A percentile compares a stretch with the other conserved stretches of the same genome.
Evolutionary conservation across 202 grass and related monocot species (phyloP).

Genomic region (Cymbopogon flexuosus): DNA sequence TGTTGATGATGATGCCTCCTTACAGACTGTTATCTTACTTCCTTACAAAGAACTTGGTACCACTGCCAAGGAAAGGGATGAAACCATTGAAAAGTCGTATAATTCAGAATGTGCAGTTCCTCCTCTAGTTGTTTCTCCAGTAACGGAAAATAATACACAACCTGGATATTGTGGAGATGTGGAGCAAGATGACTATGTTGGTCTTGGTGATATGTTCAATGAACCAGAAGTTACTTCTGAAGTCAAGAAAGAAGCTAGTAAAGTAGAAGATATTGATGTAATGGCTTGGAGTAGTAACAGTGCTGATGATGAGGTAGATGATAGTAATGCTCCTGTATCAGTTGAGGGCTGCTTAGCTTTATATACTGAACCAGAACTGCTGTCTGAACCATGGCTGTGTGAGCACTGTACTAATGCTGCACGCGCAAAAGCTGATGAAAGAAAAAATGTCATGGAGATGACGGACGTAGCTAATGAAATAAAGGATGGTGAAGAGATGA

Average conservation of each 20-base stretch:
- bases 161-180: conserved; percentile 29
- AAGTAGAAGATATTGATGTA: conserved; percentile 55
- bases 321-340: conserved; percentile 59
- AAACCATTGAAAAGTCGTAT: conserved; percentile 30
- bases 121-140: conserved; percentile 31
- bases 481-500: conserved; percentile 36
- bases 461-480: conserved; percentile 21
- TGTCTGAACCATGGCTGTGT: conserved; percentile 85
- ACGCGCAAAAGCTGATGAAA: not conserved
- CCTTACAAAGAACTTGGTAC: conserved; percentile 52
- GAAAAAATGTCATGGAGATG: conserved; percentile 27
- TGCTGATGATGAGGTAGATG: conserved; percentile 74
- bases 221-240: conserved; percentile 77
- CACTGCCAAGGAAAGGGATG: conserved; percentile 25
- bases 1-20: conserved; percentile 34
- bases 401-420: conserved; percentile 62
- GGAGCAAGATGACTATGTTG: conserved; percentile 67
- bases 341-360: conserved; percentile 74
- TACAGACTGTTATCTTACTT: conserved; percentile 54
- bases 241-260: conserved; percentile 46
- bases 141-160: conserved; percentile 34
- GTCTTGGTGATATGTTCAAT: conserved; percentile 86
- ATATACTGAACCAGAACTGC: conserved; percentile 73
- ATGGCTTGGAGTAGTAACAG: conserved; percentile 67
- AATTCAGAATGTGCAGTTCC: conserved; percentile 34